A percentile compares a stretch with the other conserved stretches of the same genome.
These are phyloP conservation scores for Carex kokanica DNA, from an alignment of 176 grass and related monocot genomes.

Conservation along the genomic window DNA sequence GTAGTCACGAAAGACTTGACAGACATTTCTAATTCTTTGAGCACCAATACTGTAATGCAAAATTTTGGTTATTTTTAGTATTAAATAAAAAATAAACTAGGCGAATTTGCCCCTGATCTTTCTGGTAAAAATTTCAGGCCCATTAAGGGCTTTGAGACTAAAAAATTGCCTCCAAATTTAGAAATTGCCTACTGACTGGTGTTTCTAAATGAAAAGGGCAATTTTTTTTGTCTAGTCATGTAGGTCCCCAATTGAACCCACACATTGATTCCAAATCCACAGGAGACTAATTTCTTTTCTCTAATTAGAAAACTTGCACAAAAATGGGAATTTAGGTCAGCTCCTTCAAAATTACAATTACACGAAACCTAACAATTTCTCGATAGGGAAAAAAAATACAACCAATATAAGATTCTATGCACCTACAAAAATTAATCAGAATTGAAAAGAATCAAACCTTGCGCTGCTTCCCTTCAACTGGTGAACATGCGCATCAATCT, in stretches of 20 bases:
- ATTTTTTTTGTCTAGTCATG: not conserved
- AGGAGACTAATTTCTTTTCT: not conserved
- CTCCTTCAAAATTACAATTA: not conserved
- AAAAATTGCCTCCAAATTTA: not conserved
- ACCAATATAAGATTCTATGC: not conserved
- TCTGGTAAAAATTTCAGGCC: not conserved
- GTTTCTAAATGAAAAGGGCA: not conserved
- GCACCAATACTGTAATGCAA: conserved; percentile 33
- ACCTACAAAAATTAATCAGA: not conserved
- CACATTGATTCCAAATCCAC: not conserved
- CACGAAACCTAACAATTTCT: not conserved
- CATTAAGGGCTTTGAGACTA: not conserved
- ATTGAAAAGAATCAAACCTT: conserved; percentile 26
- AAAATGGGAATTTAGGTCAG: not conserved
- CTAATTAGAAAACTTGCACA: not conserved
- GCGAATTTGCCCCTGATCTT: not conserved
- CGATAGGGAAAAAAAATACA: not conserved
- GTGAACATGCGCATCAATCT: conserved; percentile 46
- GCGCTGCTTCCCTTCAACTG: conserved; percentile 49
- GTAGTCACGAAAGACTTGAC: conserved; percentile 28
- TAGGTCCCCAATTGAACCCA: not conserved
- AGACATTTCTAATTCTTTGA: conserved; percentile 36
- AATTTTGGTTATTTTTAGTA: not conserved
- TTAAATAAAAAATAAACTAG: not conserved
- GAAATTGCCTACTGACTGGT: not conserved